Evolutionary conservation across 176 grass and related monocot genomes (phyloP).

Genomic region (Urochloa ruziziensis): DNA sequence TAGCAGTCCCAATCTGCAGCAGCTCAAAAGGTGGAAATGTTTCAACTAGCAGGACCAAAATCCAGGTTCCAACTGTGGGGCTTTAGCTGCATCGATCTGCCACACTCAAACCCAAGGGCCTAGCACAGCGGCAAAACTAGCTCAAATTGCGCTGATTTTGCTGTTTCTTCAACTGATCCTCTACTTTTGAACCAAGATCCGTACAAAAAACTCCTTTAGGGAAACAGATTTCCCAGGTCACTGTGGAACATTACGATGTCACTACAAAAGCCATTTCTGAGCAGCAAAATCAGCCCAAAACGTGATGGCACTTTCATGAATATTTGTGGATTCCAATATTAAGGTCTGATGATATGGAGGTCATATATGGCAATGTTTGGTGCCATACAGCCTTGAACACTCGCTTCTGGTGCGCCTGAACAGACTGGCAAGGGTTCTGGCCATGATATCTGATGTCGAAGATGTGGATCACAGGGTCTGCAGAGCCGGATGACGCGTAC

Average conservation of each 20-base stretch:
- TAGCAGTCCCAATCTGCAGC: neutral
- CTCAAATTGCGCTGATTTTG: neutral
- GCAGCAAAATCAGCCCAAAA: neutral
- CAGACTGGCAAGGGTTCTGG: constrained; percentile 69
- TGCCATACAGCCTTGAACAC: constrained; percentile 98
- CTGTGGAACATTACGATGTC: neutral
- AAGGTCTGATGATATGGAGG: constrained; percentile 95
- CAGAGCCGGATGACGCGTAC: constrained; percentile 75
- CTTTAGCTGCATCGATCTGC: neutral
- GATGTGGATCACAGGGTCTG: constrained; percentile 86
- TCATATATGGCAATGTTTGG: constrained; percentile 61
- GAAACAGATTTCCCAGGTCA: neutral
- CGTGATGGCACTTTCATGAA: constrained; percentile 3
- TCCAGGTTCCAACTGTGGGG: neutral
- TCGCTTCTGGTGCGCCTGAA: constrained; percentile 84
- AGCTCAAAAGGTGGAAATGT: neutral
- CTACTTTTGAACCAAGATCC: neutral
- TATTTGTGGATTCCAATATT: constrained; percentile 86
- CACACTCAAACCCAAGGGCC: neutral
- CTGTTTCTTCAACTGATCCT: neutral
- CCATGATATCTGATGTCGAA: constrained; percentile 79
- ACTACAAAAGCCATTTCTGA: neutral
- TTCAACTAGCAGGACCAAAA: neutral
- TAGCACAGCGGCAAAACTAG: neutral
- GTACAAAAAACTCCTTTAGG: neutral